A percentile compares a stretch with the other conserved stretches of the same genome.
phyloP scores from a whole-genome alignment of 2,329 filamentous ascomycete species.

The Fusarium staphyleae region DNA sequence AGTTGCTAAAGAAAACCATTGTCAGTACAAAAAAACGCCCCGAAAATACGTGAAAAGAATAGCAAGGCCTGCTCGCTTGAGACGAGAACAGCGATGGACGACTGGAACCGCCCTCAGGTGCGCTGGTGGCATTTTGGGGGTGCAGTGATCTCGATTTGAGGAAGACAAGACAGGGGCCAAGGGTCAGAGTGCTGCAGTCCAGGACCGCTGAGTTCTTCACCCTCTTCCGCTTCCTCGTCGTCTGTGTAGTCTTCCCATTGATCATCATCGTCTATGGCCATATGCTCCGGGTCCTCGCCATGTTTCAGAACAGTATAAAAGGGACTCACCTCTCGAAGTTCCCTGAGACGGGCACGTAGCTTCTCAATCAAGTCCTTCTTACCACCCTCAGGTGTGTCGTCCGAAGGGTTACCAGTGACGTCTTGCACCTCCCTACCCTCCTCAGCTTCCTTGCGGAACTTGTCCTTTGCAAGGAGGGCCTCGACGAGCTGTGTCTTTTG shows the following conservation, averaged over 20 bases:
- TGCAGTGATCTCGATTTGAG: not conserved
- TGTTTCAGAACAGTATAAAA: conserved; percentile 11
- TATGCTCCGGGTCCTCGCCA: conserved; percentile 20
- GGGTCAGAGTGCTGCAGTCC: not conserved
- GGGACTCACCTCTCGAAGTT: conserved; percentile 63
- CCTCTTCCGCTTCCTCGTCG: not conserved
- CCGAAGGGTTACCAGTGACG: conserved; percentile 43
- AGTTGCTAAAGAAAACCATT: conserved; percentile 55
- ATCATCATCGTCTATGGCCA: conserved; percentile 1
- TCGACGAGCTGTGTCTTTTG: conserved; percentile 67
- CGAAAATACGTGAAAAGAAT: not conserved
- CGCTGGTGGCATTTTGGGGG: not conserved
- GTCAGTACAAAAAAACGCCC: conserved; percentile 21
- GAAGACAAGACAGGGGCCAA: not conserved
- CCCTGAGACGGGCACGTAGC: conserved; percentile 60
- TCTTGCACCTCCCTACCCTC: conserved; percentile 54
- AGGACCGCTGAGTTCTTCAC: not conserved
- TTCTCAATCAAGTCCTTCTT: conserved; percentile 65
- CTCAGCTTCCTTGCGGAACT: conserved; percentile 62
- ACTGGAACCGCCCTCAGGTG: not conserved
- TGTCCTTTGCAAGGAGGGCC: conserved; percentile 66
- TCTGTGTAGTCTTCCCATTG: not conserved
- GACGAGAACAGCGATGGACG: conserved; percentile 3
- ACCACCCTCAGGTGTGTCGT: conserved; percentile 47
- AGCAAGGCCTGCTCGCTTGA: not conserved